Base-by-base conservation (phyloP, 1,284 basidiomycete genomes). In the Boletus calvinii region DNA sequence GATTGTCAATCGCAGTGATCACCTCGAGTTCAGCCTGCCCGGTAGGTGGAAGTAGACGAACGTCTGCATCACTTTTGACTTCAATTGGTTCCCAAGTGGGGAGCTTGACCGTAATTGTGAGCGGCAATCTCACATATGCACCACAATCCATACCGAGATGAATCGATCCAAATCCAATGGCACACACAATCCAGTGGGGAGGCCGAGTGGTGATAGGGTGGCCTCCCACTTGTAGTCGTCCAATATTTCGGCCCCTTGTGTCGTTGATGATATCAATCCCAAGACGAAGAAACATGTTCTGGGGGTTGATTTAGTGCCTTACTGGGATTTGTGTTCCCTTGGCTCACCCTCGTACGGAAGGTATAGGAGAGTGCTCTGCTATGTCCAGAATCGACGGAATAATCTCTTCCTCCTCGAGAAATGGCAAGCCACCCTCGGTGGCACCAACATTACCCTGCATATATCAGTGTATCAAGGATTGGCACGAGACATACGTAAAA, bases 251-350 rank as follows among this genome's bases (percentile, higher is more conserved):
- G 85, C 82, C 2, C 91, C 91, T 65, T 84, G 80, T 13, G 77
- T 74, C 0, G 90, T 91, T 1, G 81, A 83, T 1, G 90, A 86
- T 47, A 93, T 80, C 35, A 93, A 76, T 0, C 95, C 95, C 8
- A 99, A 77, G 5, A 96, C 92, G 64, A 94, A 98, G 76, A 96
- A 99, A 65, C 94, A 97, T 2, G 97, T 98, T 6, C 94, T 96
- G 59, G 4, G 11, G 48, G 41, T 31, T 53, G 30, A 40, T 36
- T 55, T 40, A 62, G 59, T 43, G 11, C 46, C 40, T 40, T 22
- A 12, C 44, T 17, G 13, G 6, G 13, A 43, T 22, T 2, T 4
- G 3, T 5, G 10, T 31, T 20, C n/a, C 39, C 22, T 46, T 6
- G 10, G 63, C 89, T 62, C 64, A 96, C 94, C 97, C 97, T 75